Conservation (phyloP, 768 basidiomycete species). For the Solioccasus polychromus region DNA sequence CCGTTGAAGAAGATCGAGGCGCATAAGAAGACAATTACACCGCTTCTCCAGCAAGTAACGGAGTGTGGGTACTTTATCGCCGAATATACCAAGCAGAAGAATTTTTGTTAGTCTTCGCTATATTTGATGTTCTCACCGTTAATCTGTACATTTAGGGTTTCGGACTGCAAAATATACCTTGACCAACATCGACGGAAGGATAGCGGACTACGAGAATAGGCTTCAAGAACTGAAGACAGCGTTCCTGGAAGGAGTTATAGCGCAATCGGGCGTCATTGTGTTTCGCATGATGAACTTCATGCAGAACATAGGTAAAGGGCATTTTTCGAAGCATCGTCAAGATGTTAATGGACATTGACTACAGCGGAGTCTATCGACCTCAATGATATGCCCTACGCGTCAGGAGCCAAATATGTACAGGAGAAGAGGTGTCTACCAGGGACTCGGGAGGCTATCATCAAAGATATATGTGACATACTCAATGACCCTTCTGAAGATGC, state of each 20-base stretch:
- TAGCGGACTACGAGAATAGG: background rate
- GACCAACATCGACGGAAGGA: too few relatives aligned
- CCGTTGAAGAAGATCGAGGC: background rate
- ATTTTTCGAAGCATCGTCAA: background rate
- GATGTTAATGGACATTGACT: background rate
- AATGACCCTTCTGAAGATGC: constrained; percentile 2
- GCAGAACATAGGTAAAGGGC: background rate
- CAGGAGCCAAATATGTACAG: constrained; percentile 8
- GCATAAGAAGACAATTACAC: background rate
- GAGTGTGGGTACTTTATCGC: constrained; percentile 2
- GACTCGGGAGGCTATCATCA: background rate
- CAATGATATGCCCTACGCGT: constrained; percentile 4
- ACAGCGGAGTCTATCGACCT: constrained; percentile 2
- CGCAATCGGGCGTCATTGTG: background rate
- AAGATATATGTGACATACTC: background rate
- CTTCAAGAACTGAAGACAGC: background rate
- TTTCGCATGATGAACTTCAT: background rate
- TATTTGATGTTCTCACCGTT: too few relatives aligned
- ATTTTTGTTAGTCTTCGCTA: background rate
- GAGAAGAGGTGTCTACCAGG: constrained; percentile 4
- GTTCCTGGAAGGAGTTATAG: background rate
- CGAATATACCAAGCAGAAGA: background rate
- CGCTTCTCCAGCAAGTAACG: background rate
- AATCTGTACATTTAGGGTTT: too few relatives aligned
- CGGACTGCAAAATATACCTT: too few relatives aligned